Conservation (phyloP, 2,329 filamentous ascomycete genomes). For the Erysiphe neolycopersici region DNA sequence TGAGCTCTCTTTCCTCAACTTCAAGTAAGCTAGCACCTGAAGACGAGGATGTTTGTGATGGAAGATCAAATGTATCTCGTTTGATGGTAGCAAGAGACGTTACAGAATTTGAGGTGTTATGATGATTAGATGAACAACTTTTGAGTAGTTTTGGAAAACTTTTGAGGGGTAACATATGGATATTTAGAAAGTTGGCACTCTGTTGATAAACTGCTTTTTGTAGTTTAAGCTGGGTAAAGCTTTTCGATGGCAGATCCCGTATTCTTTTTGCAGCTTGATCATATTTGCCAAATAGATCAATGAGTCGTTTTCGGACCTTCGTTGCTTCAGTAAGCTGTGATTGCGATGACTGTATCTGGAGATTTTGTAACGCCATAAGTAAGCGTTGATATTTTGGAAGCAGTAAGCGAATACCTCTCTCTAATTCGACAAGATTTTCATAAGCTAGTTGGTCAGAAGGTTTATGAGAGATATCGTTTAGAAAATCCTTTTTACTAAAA, state of each 20-base stretch:
- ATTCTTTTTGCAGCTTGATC: slow-evolving; percentile 41
- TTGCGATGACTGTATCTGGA: slow-evolving; percentile 21
- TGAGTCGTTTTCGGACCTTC: slow-evolving; percentile 42
- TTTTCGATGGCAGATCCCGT: slow-evolving; percentile 36
- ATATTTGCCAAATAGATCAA: slow-evolving; percentile 46
- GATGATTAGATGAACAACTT: slow-evolving; percentile 26
- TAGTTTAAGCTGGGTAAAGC: slow-evolving; percentile 31
- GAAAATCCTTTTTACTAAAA: slow-evolving; percentile 42
- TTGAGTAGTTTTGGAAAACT: slow-evolving; percentile 30
- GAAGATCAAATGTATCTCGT: slow-evolving; percentile 24
- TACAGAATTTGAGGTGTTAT: slow-evolving; percentile 5
- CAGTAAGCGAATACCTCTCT: slow-evolving; percentile 40
- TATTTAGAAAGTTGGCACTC: slow-evolving; percentile 39
- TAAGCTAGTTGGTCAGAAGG: slow-evolving; percentile 38
- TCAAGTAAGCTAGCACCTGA: slow-evolving; percentile 36
- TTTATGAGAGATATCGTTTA: slow-evolving; percentile 26
- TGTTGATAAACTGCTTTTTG: slow-evolving; percentile 45
- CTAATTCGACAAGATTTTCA: slow-evolving; percentile 41
- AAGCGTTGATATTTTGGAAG: slow-evolving; percentile 44
- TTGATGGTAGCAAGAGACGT: slow-evolving; percentile 30
- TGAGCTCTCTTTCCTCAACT: slow-evolving; percentile 39
- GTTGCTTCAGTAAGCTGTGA: slow-evolving; percentile 38
- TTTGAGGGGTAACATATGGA: slow-evolving; percentile 51
- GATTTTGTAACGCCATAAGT: slow-evolving; percentile 35
- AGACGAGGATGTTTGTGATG: slow-evolving; percentile 25